Percentiles rank a stretch among this genome's conserved stretches.
Conservation (phyloP, 768 basidiomycete species). For the Harrya chromipes region DNA sequence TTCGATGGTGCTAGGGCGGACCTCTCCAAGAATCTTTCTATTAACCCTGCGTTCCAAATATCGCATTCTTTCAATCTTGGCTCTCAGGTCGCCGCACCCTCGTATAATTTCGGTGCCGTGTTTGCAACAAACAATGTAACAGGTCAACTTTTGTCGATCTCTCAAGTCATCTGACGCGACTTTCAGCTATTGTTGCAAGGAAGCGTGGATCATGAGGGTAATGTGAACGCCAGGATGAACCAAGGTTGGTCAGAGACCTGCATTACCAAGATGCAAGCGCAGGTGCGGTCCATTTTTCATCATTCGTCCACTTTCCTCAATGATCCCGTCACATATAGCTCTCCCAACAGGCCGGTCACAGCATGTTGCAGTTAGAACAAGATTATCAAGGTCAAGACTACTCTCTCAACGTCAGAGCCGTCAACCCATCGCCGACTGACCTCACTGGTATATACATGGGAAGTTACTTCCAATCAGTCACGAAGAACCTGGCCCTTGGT, state of each 20-base stretch:
- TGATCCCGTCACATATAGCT: conserved; percentile 47
- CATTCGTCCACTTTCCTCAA: background rate
- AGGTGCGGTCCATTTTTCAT: conserved; percentile 49
- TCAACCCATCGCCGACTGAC: conserved; percentile 89
- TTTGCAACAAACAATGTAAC: conserved; percentile 81
- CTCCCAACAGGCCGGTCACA: conserved; percentile 73
- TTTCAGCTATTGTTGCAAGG: conserved; percentile 90
- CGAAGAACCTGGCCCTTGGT: conserved; percentile 86
- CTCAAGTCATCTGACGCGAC: conserved; percentile 17
- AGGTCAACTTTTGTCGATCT: conserved; percentile 7
- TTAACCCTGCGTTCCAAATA: conserved; percentile 96
- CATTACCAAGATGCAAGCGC: conserved; percentile 83
- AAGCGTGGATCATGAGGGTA: conserved; percentile 90
- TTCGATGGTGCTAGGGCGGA: conserved; percentile 98
- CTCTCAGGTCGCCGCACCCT: conserved; percentile 76
- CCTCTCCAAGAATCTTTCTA: conserved; percentile 87
- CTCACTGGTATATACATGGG: conserved; percentile 89
- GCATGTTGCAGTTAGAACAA: conserved; percentile 92
- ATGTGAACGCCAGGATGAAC: conserved; percentile 84
- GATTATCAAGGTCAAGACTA: conserved; percentile 90
- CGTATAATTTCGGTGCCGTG: conserved; percentile 93
- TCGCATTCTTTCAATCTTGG: conserved; percentile 94
- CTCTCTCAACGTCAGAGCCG: conserved; percentile 77
- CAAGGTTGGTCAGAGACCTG: conserved; percentile 78
- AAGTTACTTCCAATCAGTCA: conserved; percentile 89